phyloP scores from a whole-genome alignment of 2,329 filamentous ascomycete species.

The Stemphylium vesicarium region DNA sequence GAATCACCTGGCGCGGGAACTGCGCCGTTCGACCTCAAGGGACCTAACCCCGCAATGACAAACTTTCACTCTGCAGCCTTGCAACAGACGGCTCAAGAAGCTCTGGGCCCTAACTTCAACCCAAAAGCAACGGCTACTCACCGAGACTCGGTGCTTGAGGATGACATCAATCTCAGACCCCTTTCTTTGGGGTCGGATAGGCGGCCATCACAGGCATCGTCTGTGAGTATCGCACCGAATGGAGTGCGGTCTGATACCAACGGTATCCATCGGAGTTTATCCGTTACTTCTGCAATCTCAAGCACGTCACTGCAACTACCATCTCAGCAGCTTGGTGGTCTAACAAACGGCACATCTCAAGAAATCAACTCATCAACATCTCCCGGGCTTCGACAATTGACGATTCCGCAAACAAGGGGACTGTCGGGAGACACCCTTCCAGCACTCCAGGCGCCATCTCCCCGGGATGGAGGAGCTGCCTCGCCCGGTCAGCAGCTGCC shows the following conservation, averaged over 20 bases:
- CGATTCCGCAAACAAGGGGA: constrained; percentile 40
- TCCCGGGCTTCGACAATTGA: constrained; percentile 37
- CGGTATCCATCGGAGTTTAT: constrained; percentile 5
- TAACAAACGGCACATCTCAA: constrained; percentile 28
- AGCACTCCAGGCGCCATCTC: constrained; percentile 44
- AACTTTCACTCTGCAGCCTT: constrained; percentile 17
- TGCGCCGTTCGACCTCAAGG: constrained; percentile 4
- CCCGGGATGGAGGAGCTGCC: constrained; percentile 31
- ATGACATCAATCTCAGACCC: constrained; percentile 13
- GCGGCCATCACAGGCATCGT: constrained; percentile 20
- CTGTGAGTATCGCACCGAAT: constrained; percentile 7
- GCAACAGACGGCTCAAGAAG: constrained; percentile 27
- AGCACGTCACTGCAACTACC: constrained; percentile 16
- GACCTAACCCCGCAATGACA: constrained; percentile 8
- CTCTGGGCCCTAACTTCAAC: constrained; percentile 15
- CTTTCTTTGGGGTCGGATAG: constrained; percentile 13
- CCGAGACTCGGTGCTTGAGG: constrained; percentile 26
- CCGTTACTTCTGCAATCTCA: constrained; percentile 15
- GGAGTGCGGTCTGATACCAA: constrained; percentile 9
- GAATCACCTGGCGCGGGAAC: constrained; percentile 20
- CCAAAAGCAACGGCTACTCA: constrained; percentile 19
- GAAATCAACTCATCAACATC: constrained; percentile 36
- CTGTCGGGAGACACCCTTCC: constrained; percentile 43
- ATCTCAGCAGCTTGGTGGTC: constrained; percentile 24
- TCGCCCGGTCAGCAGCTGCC: constrained; percentile 45